Evolutionary conservation across 164 flowering plant species (phyloP).

Genomic region (Chimonanthus salicifolius): DNA sequence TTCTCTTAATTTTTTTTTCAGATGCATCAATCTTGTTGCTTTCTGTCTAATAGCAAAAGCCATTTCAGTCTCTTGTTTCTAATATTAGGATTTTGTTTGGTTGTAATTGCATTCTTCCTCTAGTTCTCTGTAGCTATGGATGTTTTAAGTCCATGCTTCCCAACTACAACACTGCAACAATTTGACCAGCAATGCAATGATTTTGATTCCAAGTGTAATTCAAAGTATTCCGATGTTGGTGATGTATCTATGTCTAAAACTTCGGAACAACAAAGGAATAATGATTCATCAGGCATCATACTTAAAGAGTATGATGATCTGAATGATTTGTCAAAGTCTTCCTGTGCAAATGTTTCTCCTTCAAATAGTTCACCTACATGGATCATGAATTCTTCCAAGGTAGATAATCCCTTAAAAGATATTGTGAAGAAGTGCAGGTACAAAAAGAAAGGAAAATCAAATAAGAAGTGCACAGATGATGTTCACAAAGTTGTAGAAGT

Average conservation of each 20-base stretch:
- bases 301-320: conserved; percentile 2
- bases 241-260: conserved; percentile 8
- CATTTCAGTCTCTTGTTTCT: too few relatives aligned
- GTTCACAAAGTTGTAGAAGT: conserved; percentile 1
- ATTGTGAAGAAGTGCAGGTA: conserved; percentile 26
- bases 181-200: conserved; percentile 8
- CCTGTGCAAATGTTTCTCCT: conserved; percentile 17
- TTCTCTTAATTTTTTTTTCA: too few relatives aligned
- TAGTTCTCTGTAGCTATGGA: not conserved
- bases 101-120: not conserved
- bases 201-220: conserved; percentile 10
- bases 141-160: not conserved
- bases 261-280: conserved; percentile 1
- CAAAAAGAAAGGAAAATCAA: conserved; percentile 34
- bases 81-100: not conserved
- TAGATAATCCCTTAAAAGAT: conserved; percentile 19
- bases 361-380: conserved; percentile 15
- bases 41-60: too few relatives aligned
- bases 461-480: not conserved
- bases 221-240: conserved; percentile 10
- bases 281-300: conserved; percentile 5
- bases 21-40: too few relatives aligned
- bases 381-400: conserved; percentile 12
- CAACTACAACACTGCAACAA: conserved; percentile 2
- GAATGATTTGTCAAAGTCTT: conserved; percentile 14